Base-by-base conservation (phyloP, 805 yeast species). In the Cyberlindnera nakhonratchasimensis region DNA sequence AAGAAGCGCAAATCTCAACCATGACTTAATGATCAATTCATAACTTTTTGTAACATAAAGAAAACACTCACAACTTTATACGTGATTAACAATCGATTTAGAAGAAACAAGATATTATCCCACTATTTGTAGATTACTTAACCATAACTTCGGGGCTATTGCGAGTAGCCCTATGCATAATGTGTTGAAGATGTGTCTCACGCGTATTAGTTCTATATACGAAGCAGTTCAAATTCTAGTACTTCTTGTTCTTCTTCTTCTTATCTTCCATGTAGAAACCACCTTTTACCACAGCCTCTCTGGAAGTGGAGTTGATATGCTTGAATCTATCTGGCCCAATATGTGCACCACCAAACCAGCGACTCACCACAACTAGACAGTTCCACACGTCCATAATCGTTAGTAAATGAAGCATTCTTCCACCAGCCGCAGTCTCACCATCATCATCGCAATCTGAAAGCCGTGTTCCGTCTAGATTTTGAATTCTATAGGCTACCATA, bases 371-470 rank as follows among this genome's bases (percentile, higher is more conserved):
- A 3, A 90, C 96, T 49, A 89, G 75, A 4, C 86, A 86, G 58
- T 90, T 81, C 84, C 86, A 78, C 2, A 77, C 85, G 53, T 87
- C 88, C 86, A 83, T 83, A 50, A 57, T 47, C 28, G 86, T 77
- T 50, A 90, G 64, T 36, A 90, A 63, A 66, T 88, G 96, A 38
- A 89, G 63, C 71, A 90, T 66, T 44, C 96, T 68, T 5, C 90
- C 79, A 9, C 99, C 99, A 1, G 98, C 96, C 1, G 98, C 98
- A 0, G 95, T 74, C 58, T 93, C 99, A 3, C 99, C 99, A 58
- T 91, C 99, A 61, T 93, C 98, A 57, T 93, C 97, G 53, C 86
- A 89, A 54, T 93, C 97, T 54, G 86, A 93, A 36, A 71, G 74
- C 28, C 74, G 70, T 0, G 79, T 74, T 0, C 81, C 86, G 21